Base-by-base conservation (phyloP, 768 basidiomycete species). In the Chalciporus sphaerocephalus region DNA sequence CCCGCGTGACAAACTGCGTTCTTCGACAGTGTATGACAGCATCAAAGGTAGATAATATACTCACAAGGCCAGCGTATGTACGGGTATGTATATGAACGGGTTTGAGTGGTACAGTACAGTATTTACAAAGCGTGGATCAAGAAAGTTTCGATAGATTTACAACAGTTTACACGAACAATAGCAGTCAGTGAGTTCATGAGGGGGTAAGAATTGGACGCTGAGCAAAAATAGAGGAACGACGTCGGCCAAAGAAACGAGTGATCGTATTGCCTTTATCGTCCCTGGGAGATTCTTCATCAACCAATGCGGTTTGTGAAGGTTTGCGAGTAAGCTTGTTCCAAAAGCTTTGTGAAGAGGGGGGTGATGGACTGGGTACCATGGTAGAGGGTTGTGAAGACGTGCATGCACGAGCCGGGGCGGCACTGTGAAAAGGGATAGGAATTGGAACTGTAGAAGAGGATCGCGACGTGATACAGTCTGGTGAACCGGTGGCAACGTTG, bases 251-350 rank as follows among this genome's bases (percentile, higher is more conserved):
- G 10, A 66, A 50, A 46, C 62, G 60, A 15, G 55, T 55, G 2
- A 62, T 46, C 22, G 40, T 48, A 15, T 51, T 55, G 13, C 40
- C 38, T 30, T 51, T 54, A 12, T 44, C 45, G 17, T 36, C 43
- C 24, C 25, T 55, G 10, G 45, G 11, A 2, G 38, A 20, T n/a
- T 48, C 61, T n/a, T 54, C 47, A 10, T 50, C 51, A 16, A 17
- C 37, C 7, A 46, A 13, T 4, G 17, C 30, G 30, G 39, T 55
- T 28, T 54, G 58, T 39, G 57, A 58, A 32, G 48, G 45, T 17
- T 41, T 48, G 17, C 52, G 47, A 20, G 44, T 56, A 21, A 63
- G 47, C 22, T 44, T 61, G 30, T 48, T 40, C 66, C 63, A 65
- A 43, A 65, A 23, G 21, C 52, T 51, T 4, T 55, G 47, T 17